Evolutionary conservation across 2,329 filamentous ascomycete genomes (phyloP), one percentile per base, ranked within the genome.

Genomic region (Orbilia blumenaviensis): DNA sequence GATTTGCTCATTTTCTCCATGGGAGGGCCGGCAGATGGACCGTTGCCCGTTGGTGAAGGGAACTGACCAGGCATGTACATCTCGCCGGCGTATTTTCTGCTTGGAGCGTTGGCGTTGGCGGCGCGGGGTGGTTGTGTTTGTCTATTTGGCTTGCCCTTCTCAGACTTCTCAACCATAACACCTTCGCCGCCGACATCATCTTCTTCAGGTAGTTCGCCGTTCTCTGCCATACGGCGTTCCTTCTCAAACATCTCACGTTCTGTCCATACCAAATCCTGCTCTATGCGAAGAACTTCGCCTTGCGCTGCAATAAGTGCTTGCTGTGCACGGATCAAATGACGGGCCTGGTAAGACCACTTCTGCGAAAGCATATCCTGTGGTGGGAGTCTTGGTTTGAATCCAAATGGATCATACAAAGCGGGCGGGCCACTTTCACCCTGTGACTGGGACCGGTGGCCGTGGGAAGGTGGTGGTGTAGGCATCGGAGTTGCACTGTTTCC

Each of bases 171-270:
- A 52, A 71, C 66, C 66, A 72, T 66, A 36, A 77, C 73, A 18
- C 60, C 60, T 27, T 71, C 73, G 44, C 73, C 62, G 25, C 72
- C 72, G 48, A 71, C 64, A 58, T 71, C 66, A 34, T 77, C 73
- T 14, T 72, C 73, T 16, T 66, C 66, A 21, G 52, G 73, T 9
- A 71, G 41, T 27, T 72, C 73, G 34, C 73, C 66, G 12, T 32
- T 27, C 34, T 77, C 73, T 10, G 52, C 60, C 60, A 77, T 46
- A 25, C 66, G 52, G 21, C 73, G 63, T 62, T 77, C 73, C 21
- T 77, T 77, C 27, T 77, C 73, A 23, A 71, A 77, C 73, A 77
- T 77, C 38, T 77, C 73, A 41, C 73, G 73, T 52, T 77, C 73
- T 14, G 73, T 77, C 73, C 73, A 77, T 16, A 77, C 64, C 21